Evolutionary conservation across 306 rosid genomes (phyloP), one percentile per base, ranked within the genome.

Genomic region (Echinosophora koreensis): DNA sequence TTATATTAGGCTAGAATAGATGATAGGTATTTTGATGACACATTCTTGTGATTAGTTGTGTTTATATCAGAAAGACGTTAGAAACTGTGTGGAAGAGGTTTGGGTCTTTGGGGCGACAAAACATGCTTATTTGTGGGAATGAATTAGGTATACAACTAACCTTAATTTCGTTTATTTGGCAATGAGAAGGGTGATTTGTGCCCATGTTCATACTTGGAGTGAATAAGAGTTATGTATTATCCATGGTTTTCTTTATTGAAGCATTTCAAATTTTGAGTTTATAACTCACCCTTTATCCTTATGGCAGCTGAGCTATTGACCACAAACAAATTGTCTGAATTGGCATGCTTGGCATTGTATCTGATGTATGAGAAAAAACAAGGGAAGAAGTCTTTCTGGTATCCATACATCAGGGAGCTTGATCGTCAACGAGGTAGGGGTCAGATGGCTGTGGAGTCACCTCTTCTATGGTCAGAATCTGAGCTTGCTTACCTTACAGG

Each of bases 361-460:
- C 81, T 95, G 84, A 95, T 95, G 99, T 95, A 95, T 64, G 99
- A 95, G 90, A 95, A 95, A 90, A 95, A 95, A 81, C 99, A 95
- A 77, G 99, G 99, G 71, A 92, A 90, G 87, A 95, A 90, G 80
- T 95, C 99, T 72, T 89, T 95, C 81, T 95, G 99, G 97, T 89
- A 82, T 74, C 96, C 99, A 34, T 95, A 88, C 70, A 95, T 92
- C 39, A 83, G 87, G 84, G 99, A 92, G 86, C 99, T 95, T 70
- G 99, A 95, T 86, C 96, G 99, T 39, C 99, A 92, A 72, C 85
- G 96, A 80, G 99, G 97, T 47, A 88, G 99, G 80, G 97, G 99
- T 30, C 99, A 95, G 79, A 77, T 95, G 66, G 93, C 99, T 0
- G 97, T 95, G 50, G 96, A 92, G 77, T 92, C 97, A 8, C 97